Percentiles rank a stretch among this genome's conserved stretches.
These are phyloP conservation scores for Diplodia sapinea DNA, from an alignment of 2,329 filamentous ascomycete genomes.

Conservation along the genomic window DNA sequence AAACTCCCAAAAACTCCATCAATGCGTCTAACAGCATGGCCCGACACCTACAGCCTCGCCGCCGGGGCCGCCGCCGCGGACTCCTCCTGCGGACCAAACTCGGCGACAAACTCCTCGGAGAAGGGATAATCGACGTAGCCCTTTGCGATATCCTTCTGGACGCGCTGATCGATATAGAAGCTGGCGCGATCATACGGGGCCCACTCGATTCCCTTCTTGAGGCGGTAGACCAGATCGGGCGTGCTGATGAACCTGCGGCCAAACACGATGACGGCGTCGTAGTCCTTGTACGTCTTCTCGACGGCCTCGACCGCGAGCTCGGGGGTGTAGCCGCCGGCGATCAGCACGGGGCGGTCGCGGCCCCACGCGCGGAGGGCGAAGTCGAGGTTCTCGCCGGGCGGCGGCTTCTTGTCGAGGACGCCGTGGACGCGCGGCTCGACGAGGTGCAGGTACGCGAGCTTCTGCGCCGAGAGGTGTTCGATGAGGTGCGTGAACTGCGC, in stretches of 20 bases:
- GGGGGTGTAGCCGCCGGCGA: constrained; percentile 52
- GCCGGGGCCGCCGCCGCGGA: background rate
- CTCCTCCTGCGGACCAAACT: constrained; percentile 1
- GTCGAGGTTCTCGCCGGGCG: constrained; percentile 36
- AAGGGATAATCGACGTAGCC: constrained; percentile 54
- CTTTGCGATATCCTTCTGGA: constrained; percentile 32
- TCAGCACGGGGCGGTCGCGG: constrained; percentile 41
- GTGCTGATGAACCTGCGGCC: constrained; percentile 57
- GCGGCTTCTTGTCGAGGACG: constrained; percentile 43
- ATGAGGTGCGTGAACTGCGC: constrained; percentile 68
- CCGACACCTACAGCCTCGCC: constrained; percentile 3
- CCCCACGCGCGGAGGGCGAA: constrained; percentile 38
- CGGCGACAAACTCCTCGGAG: constrained; percentile 42
- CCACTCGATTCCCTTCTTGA: constrained; percentile 52
- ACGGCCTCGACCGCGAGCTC: constrained; percentile 47
- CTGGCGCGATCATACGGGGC: constrained; percentile 52
- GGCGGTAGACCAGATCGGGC: constrained; percentile 55
- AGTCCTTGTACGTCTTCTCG: constrained; percentile 50
- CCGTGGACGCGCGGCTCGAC: constrained; percentile 61
- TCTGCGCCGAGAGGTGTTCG: constrained; percentile 55
- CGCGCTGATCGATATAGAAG: constrained; percentile 50
- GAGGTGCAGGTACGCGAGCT: constrained; percentile 66
- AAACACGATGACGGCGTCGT: constrained; percentile 55
- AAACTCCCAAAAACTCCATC: background rate
- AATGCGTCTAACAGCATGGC: background rate